Evolutionary conservation across 768 basidiomycete genomes (phyloP).

Genomic region (Calocybe cyanea): DNA sequence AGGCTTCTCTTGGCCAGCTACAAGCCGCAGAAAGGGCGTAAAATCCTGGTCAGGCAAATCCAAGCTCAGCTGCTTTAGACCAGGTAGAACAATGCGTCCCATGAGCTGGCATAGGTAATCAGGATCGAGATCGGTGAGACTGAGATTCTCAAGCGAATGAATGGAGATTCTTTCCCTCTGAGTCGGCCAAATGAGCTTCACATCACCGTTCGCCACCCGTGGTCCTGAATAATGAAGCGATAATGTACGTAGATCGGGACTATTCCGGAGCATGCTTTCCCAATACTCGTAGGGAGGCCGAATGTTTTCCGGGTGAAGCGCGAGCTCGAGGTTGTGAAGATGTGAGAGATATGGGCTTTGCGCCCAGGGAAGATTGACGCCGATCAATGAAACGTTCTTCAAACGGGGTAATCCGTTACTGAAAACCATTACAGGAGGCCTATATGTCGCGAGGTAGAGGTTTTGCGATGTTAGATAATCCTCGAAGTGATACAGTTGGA

Average conservation of each 20-base stretch:
- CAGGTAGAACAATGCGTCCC: slow-evolving; percentile 43
- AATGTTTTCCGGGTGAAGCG: slow-evolving; percentile 56
- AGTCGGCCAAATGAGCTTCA: slow-evolving; percentile 32
- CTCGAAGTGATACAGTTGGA: slow-evolving; percentile 65
- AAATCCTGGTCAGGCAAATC: slow-evolving; percentile 56
- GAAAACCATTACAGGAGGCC: slow-evolving; percentile 57
- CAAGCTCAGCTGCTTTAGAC: slow-evolving; percentile 39
- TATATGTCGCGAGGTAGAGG: slow-evolving; percentile 52
- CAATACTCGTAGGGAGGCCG: slow-evolving; percentile 53
- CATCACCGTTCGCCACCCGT: slow-evolving; percentile 27
- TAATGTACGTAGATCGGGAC: slow-evolving; percentile 43
- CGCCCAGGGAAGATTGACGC: slow-evolving; percentile 62
- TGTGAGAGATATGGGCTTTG: slow-evolving; percentile 44
- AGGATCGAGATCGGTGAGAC: slow-evolving; percentile 53
- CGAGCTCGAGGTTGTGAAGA: slow-evolving; percentile 51
- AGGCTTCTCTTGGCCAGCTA: slow-evolving; percentile 20
- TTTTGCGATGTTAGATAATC: slow-evolving; percentile 48
- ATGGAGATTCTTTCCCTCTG: slow-evolving; percentile 30
- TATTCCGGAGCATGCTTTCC: slow-evolving; percentile 48
- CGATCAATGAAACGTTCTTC: slow-evolving; percentile 56
- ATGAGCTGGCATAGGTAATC: slow-evolving; percentile 47
- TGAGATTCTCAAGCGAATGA: slow-evolving; percentile 39
- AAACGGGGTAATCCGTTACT: slow-evolving; percentile 47
- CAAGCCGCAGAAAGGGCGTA: slow-evolving; percentile 39
- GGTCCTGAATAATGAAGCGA: slow-evolving; percentile 62